phyloP scores from a whole-genome alignment of 768 basidiomycete species.

The Clitopilus passeckerianus region DNA sequence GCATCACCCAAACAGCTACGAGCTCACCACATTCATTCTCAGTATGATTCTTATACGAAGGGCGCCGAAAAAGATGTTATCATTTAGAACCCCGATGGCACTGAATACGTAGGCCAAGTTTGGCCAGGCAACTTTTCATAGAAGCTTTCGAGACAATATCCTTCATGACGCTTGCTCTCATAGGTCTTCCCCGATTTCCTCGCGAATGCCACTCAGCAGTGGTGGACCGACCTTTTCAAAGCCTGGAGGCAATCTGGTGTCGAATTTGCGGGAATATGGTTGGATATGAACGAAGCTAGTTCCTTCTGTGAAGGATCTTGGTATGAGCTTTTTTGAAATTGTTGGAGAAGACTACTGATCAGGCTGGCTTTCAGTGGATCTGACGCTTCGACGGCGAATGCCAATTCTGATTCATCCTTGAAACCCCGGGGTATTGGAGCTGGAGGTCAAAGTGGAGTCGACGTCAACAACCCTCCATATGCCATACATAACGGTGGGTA shows the following conservation, averaged over 20 bases:
- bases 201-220: conserved; percentile 40
- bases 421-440: conserved; percentile 45
- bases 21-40: not conserved
- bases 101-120: conserved; percentile 68
- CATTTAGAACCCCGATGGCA: conserved; percentile 71
- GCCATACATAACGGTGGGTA: conserved; percentile 64
- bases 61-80: conserved; percentile 63
- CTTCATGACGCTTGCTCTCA: not conserved
- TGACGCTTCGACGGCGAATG: no score
- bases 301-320: conserved; percentile 63
- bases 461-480: conserved; percentile 60
- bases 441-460: conserved; percentile 36
- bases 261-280: conserved; percentile 62
- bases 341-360: not conserved
- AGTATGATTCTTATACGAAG: conserved; percentile 66
- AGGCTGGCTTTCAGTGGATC: not conserved
- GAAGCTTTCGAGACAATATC: not conserved
- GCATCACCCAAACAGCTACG: not conserved
- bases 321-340: conserved; percentile 18
- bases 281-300: conserved; percentile 66
- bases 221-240: conserved; percentile 57
- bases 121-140: conserved; percentile 57
- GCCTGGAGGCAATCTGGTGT: conserved; percentile 52
- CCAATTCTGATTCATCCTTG: conserved; percentile 17
- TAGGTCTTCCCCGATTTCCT: conserved; percentile 65